These are phyloP conservation scores for Tilletia horrida DNA, from an alignment of 1,284 basidiomycete genomes.

Conservation along the genomic window DNA sequence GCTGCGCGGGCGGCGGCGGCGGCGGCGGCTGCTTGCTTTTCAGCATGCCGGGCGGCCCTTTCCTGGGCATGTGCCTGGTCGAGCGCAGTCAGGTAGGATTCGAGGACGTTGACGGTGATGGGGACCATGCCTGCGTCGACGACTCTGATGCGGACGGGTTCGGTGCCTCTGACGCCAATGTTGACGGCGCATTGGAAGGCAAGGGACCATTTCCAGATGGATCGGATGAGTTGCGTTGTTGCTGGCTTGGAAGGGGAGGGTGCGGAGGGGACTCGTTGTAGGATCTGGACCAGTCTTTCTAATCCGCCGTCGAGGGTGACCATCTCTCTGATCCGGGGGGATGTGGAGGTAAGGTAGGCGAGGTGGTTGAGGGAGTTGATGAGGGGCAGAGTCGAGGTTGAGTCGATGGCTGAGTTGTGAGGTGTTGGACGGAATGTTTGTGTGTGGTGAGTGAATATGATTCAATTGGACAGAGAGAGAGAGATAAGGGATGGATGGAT, in stretches of 20 bases:
- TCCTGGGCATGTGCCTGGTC: slow-evolving; percentile 35
- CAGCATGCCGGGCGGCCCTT: not conserved
- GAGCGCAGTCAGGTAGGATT: slow-evolving; percentile 66
- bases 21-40: slow-evolving; percentile 12
- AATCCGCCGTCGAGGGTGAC: slow-evolving; percentile 96
- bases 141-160: slow-evolving; percentile 75
- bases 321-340: slow-evolving; percentile 94
- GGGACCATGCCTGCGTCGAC: slow-evolving; percentile 94
- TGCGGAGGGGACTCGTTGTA: slow-evolving; percentile 41
- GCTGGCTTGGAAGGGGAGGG: slow-evolving; percentile 28
- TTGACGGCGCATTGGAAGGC: slow-evolving; percentile 98
- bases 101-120: slow-evolving; percentile 87
- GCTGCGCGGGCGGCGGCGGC: not conserved
- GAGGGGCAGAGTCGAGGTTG: slow-evolving; percentile 80
- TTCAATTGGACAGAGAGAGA: slow-evolving; percentile 10
- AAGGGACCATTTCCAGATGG: slow-evolving; percentile 54
- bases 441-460: slow-evolving; percentile 5
- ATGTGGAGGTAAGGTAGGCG: slow-evolving; percentile 93
- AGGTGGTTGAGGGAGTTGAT: slow-evolving; percentile 97
- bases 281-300: slow-evolving; percentile 85
- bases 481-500: not conserved
- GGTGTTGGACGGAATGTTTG: slow-evolving; percentile 20
- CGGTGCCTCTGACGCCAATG: slow-evolving; percentile 93
- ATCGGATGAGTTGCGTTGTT: slow-evolving; percentile 48
- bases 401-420: slow-evolving; percentile 74